Evolutionary conservation across 352 stramenopile species (phyloP).

Genomic region (Labyrinthula sp.): DNA sequence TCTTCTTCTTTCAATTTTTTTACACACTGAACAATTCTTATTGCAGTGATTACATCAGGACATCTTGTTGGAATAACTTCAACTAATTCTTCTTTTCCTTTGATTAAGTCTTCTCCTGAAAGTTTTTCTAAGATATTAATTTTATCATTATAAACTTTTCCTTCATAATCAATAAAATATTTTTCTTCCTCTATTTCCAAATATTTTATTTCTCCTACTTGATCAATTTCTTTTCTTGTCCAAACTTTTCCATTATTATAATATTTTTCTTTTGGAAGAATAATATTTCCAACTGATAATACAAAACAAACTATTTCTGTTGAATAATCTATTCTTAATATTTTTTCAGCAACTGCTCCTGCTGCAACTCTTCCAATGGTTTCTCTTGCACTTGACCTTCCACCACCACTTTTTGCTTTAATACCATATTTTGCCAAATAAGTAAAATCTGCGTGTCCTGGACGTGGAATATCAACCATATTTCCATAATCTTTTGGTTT

Average conservation of each 20-base stretch:
- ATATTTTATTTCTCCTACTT: conserved; percentile 45
- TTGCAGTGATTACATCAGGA: conserved; percentile 65
- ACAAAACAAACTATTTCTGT: conserved; percentile 64
- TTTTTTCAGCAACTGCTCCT: conserved; percentile 83
- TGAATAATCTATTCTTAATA: conserved; percentile 59
- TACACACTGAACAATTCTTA: conserved; percentile 80
- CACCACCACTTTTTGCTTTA: conserved; percentile 77
- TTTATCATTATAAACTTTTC: conserved; percentile 10
- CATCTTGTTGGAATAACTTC: conserved; percentile 41
- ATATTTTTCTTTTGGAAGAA: conserved; percentile 50
- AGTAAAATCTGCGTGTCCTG: conserved; percentile 88
- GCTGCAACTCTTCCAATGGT: conserved; percentile 92
- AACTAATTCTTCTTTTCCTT: conserved; percentile 65
- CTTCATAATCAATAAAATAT: conserved; percentile 41
- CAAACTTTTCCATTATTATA: conserved; percentile 45
- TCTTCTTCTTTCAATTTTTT: conserved; percentile 62
- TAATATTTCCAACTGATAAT: conserved; percentile 52
- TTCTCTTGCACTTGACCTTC: conserved; percentile 77
- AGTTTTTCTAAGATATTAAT: conserved; percentile 1
- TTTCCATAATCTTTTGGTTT: conserved; percentile 82
- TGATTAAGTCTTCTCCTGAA: conserved; percentile 66
- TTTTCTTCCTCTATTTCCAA: conserved; percentile 48
- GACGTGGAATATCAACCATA: conserved; percentile 66
- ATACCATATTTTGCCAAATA: conserved; percentile 99
- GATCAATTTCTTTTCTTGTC: conserved; percentile 56